These are phyloP conservation scores for Larix kaempferi DNA, from an alignment of 75 land plant species.

Conservation along the genomic window DNA sequence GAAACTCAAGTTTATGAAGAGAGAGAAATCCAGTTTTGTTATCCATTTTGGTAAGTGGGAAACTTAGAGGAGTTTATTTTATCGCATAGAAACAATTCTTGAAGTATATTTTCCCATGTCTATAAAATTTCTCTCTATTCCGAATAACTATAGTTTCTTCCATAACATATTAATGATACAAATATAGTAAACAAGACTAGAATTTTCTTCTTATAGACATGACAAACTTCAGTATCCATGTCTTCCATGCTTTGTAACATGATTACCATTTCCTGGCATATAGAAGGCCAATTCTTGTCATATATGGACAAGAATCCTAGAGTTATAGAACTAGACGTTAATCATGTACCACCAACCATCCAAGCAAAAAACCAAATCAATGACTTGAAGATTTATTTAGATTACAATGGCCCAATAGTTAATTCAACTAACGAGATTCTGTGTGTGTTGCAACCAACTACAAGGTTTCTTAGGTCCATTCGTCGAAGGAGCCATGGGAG, in stretches of 20 bases:
- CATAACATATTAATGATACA: too few species aligned
- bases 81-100: too few species aligned
- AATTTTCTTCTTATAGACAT: too few species aligned
- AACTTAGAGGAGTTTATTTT: neutral
- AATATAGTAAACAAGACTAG: too few species aligned
- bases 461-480: conserved; percentile 23
- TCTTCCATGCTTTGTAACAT: neutral
- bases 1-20: conserved; percentile 41
- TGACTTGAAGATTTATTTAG: conserved; percentile 48
- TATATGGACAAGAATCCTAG: conserved; percentile 52
- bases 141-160: too few species aligned
- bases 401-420: conserved; percentile 47
- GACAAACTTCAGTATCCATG: too few species aligned
- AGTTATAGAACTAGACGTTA: conserved; percentile 32
- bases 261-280: conserved; percentile 14
- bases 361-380: conserved; percentile 47
- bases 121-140: too few species aligned
- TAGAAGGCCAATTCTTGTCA: conserved; percentile 35
- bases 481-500: conserved; percentile 41
- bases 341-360: conserved; percentile 36
- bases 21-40: conserved; percentile 21
- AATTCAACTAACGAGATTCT: conserved; percentile 46
- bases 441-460: conserved; percentile 19
- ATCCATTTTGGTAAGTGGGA: conserved; percentile 44
- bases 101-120: too few species aligned